Evolutionary conservation across 2,329 filamentous ascomycete species (phyloP), one percentile per base, ranked within the genome.

Genomic region (Curvularia sp.): DNA sequence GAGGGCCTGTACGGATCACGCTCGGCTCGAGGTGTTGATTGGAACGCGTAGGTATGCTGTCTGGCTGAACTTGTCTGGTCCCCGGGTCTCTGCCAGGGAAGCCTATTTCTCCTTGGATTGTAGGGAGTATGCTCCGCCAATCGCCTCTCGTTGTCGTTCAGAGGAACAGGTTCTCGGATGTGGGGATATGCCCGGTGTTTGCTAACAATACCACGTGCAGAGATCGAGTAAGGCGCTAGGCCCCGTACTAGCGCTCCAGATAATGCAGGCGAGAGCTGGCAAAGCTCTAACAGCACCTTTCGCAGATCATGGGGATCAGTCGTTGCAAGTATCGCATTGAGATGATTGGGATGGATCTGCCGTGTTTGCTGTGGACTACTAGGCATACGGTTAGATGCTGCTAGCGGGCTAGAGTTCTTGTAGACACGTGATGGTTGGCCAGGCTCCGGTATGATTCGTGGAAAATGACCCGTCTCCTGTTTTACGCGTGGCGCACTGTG

Each of bases 161-260:
- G 26, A 28, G 26, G 26, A 28, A 8, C 8, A 8, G 26, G 26
- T 8, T 28, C 26, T 28, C 26, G 5, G 26, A 28, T 7, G 3
- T 52, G 57, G 22, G 48, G 46, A 31, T 48, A 50, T 15, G 39
- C 39, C 39, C 46, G 53, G 51, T 60, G 64, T 26, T 55, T 49
- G 9, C 58, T 58, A 8, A 67, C 61, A n/a, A 67, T 55, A 4
- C 48, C 35, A 38, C 68, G 67, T 3, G 73, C 74, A 56, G 62
- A 71, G 2, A 62, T 57, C 12, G 74, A 75, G 41, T 72, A 59
- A 18, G 65, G 69, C n/a, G 67, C 67, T 22, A 76, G 65, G n/a
- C 71, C 72, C 30, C 74, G 70, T 24, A 63, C 70, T 18, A 75
- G 58, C 8, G 74, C 74, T 5, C 73, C 72, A 33, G 68, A 70